Percentiles rank a stretch among this genome's conserved stretches.
Conservation (phyloP, 768 basidiomycete species). For the Rhizopogon vulgaris region DNA sequence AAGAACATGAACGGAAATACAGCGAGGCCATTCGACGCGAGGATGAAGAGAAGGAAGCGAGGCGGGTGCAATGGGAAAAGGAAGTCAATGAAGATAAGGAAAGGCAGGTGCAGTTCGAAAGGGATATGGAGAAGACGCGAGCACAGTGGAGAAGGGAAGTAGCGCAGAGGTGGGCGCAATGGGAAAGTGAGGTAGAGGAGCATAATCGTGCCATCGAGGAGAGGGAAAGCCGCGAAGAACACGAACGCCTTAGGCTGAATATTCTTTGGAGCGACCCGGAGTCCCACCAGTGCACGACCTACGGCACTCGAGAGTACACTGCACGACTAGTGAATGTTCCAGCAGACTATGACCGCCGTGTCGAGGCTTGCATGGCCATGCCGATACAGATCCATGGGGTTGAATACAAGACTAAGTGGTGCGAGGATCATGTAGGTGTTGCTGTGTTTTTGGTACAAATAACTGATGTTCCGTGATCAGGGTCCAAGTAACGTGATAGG, state of each 20-base stretch:
- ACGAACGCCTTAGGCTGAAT: constrained; percentile 14
- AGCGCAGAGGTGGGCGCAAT: not conserved
- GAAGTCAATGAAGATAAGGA: too few relatives aligned
- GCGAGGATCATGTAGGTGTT: constrained; percentile 16
- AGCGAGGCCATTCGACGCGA: too few relatives aligned
- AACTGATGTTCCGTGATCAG: constrained; percentile 5
- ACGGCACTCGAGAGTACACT: constrained; percentile 23
- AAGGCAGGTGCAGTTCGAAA: too few relatives aligned
- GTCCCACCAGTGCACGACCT: constrained; percentile 20
- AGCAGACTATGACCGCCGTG: constrained; percentile 8
- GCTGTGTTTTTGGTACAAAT: not conserved
- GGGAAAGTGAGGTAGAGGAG: constrained; percentile 14
- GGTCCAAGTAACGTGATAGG: constrained; percentile 15
- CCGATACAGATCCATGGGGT: constrained; percentile 20
- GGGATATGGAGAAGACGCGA: too few relatives aligned
- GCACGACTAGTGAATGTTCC: constrained; percentile 25
- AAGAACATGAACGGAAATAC: constrained; percentile 4
- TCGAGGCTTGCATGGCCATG: constrained; percentile 20
- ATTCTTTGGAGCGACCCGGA: constrained; percentile 17
- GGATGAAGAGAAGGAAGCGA: too few relatives aligned
- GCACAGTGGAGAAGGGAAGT: too few relatives aligned
- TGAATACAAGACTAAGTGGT: constrained; percentile 10
- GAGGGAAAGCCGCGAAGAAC: constrained; percentile 10
- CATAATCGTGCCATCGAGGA: constrained; percentile 14
- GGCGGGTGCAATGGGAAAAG: too few relatives aligned